Evolutionary conservation across 108 stramenopile genomes (phyloP).

Genomic region (Pinguiococcus pyrenoidosus): DNA sequence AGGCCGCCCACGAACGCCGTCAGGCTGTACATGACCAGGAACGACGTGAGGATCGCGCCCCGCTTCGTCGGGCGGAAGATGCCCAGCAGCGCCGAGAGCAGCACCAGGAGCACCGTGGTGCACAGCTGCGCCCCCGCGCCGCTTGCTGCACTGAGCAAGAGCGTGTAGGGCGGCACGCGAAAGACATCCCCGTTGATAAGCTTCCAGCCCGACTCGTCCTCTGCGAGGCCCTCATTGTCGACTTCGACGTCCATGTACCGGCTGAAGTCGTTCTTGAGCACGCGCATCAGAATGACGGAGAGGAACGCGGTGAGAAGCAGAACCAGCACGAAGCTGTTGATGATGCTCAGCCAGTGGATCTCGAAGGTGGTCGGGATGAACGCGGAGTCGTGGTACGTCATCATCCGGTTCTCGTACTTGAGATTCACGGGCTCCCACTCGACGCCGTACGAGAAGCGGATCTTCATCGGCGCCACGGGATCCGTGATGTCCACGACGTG

Average conservation of each 20-base stretch:
- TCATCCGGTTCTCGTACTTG: constrained; percentile 66
- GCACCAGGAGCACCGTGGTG: constrained; percentile 55
- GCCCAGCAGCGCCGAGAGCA: constrained; percentile 65
- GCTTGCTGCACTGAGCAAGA: constrained; percentile 64
- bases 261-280: constrained; percentile 91
- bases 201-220: constrained; percentile 98
- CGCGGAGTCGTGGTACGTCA: constrained; percentile 61
- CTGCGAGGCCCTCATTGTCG: constrained; percentile 70
- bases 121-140: constrained; percentile 75
- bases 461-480: constrained; percentile 41
- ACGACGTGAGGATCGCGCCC: constrained; percentile 77
- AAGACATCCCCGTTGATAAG: constrained; percentile 95
- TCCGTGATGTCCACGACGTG: constrained; percentile 80
- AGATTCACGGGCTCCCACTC: constrained; percentile 63
- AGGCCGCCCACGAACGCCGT: constrained; percentile 76
- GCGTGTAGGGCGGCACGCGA: constrained; percentile 50
- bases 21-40: constrained; percentile 72
- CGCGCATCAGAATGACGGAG: constrained; percentile 80
- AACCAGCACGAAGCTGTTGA: constrained; percentile 92
- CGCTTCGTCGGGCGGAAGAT: constrained; percentile 75
- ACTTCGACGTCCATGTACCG: constrained; percentile 85
- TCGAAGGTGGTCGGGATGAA: constrained; percentile 76
- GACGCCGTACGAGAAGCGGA: constrained; percentile 83
- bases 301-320: constrained; percentile 87
- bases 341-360: constrained; percentile 79